These are phyloP conservation scores for Neopestalotiopsis sp. DNA, from an alignment of 2,329 filamentous ascomycete genomes.

Conservation along the genomic window DNA sequence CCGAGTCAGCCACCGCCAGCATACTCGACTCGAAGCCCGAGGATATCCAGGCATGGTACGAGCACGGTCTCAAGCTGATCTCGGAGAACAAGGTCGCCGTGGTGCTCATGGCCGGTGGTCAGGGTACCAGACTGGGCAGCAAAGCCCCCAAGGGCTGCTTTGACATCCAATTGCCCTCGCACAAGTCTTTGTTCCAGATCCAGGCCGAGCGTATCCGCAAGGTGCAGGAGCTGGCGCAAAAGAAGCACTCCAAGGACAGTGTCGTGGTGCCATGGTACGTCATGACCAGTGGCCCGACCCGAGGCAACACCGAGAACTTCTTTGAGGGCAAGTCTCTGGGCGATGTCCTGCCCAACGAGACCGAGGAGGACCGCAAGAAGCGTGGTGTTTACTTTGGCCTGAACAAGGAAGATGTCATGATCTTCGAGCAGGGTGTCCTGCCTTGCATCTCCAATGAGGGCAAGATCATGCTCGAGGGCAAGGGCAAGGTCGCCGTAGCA, in stretches of 20 bases:
- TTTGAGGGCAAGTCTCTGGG: constrained; percentile 57
- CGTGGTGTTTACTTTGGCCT: constrained; percentile 78
- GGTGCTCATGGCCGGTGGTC: constrained; percentile 95
- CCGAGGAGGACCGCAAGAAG: constrained; percentile 61
- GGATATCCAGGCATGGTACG: constrained; percentile 85
- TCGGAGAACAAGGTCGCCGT: constrained; percentile 79
- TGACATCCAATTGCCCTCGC: constrained; percentile 90
- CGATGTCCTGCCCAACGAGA: constrained; percentile 48
- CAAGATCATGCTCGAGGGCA: constrained; percentile 93
- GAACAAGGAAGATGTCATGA: constrained; percentile 80
- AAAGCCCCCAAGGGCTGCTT: constrained; percentile 97
- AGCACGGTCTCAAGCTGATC: constrained; percentile 80
- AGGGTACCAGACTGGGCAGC: constrained; percentile 93
- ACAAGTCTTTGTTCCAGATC: constrained; percentile 96
- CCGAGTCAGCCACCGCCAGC: constrained; percentile 83
- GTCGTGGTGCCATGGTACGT: constrained; percentile 94
- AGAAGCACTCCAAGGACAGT: constrained; percentile 63
- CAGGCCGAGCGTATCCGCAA: constrained; percentile 93
- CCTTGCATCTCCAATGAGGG: constrained; percentile 97
- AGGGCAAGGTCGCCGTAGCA: constrained; percentile 89
- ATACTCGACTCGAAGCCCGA: constrained; percentile 85
- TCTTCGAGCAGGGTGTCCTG: constrained; percentile 96
- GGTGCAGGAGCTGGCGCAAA: constrained; percentile 79
- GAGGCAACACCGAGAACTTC: constrained; percentile 89
- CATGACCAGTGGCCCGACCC: constrained; percentile 97